Base-by-base conservation (phyloP, 1,284 basidiomycete genomes). In the Ustilago hordei region DNA sequence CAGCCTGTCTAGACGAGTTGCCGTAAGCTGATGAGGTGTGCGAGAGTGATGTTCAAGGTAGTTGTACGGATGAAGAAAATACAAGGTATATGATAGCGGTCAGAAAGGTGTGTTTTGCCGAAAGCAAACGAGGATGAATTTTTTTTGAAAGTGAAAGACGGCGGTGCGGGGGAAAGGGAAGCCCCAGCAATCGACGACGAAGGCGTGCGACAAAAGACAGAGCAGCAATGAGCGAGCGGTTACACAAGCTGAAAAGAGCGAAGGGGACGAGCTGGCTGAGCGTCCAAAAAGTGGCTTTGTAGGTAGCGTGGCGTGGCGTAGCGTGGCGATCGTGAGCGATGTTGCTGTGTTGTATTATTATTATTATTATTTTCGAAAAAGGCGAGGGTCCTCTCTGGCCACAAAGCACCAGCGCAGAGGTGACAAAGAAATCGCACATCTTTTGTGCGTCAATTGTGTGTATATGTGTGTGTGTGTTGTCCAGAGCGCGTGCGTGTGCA, bases 1-100 rank as follows among this genome's bases (percentile, higher is more conserved):
- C 80, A 32, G 75, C 73, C 19, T 77, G 70, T 52, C 64, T 45
- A 19, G 59, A 63, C 0, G 74, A 58, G 17, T 53, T 32, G n/a
- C 32, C n/a, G 52, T 70, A 71, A n/a, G 65, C 69, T 76, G 59
- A 23, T 8, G 34, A 8, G n/a, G n/a, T 19, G n/a, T 17, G 43
- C 15, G 43, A 15, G 39, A 15, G 39, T 43, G 39, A 17, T 31
- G 38, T 17, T 4, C 19, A n/a, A 17, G 45, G 23, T 47, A 7
- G 15, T n/a, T 48, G 45, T 23, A 23, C 23, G n/a, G 4, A 13
- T 50, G 28, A 50, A 45, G 43, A 15, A 19, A 45, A 8, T 9
- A 50, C 12, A 32, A 43, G 8, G 31, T 23, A 23, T 28, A 15
- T 28, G 23, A 17, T 43, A 3, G 55, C 17, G 28, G 55, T 57